Conservation (phyloP, 2,329 filamentous ascomycete genomes). For the Sclerotinia subarctica region DNA sequence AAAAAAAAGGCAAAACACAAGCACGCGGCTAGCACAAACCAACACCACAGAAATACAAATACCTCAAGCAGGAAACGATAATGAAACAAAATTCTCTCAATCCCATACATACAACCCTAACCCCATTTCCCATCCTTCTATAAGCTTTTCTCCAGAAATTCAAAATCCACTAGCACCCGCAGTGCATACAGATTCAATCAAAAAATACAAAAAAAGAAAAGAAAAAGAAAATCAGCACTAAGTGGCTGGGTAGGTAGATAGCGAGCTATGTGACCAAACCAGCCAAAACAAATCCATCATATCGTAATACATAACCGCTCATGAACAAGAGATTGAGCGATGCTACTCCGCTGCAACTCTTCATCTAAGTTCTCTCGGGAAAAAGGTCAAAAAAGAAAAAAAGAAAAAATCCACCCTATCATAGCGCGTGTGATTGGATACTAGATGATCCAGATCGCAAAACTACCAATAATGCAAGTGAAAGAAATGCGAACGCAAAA, state of each 20-base stretch:
- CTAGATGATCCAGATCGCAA: background rate
- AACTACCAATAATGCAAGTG: conserved; percentile 19
- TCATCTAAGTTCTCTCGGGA: background rate
- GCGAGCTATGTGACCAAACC: conserved; percentile 11
- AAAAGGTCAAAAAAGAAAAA: background rate
- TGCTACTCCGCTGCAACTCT: conserved; percentile 1
- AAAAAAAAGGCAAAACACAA: background rate
- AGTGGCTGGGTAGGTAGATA: conserved; percentile 5
- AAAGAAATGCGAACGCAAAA: background rate
- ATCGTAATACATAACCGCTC: conserved; percentile 14
- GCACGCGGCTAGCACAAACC: background rate
- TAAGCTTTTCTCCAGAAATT: conserved; percentile 5
- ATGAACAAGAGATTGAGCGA: background rate
- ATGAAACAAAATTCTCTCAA: background rate
- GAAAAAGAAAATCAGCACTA: background rate
- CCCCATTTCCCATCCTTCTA: conserved; percentile 5
- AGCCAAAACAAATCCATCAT: conserved; percentile 9
- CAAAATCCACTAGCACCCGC: background rate
- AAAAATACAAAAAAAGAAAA: background rate
- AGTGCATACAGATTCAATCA: background rate
- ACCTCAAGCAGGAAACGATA: background rate
- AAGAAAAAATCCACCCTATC: background rate
- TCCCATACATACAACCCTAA: conserved; percentile 1
- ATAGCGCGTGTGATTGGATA: conserved; percentile 14
- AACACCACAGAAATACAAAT: conserved; percentile 6